phyloP scores from a whole-genome alignment of 2,329 filamentous ascomycete species.

The Aureobasidium sp. region DNA sequence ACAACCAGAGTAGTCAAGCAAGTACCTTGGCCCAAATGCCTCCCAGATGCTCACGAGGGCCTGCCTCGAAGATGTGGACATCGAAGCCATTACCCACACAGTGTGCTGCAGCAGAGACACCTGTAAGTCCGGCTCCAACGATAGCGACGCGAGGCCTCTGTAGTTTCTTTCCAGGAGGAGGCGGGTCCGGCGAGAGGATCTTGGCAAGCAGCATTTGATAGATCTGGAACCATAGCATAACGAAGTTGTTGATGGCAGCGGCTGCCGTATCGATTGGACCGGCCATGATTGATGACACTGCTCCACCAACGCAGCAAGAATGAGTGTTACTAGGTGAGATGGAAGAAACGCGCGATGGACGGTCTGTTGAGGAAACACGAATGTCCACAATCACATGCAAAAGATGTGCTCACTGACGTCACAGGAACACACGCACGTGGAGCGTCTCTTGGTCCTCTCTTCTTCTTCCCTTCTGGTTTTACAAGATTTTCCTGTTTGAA shows the following conservation, averaged over 20 bases:
- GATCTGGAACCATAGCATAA: slow-evolving; percentile 57
- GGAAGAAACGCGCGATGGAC: not conserved
- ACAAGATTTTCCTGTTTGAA: not conserved
- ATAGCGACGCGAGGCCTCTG: slow-evolving; percentile 50
- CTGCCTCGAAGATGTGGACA: slow-evolving; percentile 69
- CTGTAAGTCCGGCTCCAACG: slow-evolving; percentile 54
- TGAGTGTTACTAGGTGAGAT: not conserved
- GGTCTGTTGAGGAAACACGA: not conserved
- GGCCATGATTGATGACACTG: not conserved
- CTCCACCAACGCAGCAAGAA: not conserved
- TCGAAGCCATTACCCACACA: slow-evolving; percentile 82
- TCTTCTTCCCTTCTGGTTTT: not conserved
- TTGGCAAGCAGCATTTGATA: slow-evolving; percentile 57
- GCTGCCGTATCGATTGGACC: slow-evolving; percentile 3
- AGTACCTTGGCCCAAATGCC: slow-evolving; percentile 71
- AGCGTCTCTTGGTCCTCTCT: not conserved
- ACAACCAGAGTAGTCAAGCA: no score
- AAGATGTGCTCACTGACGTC: not conserved
- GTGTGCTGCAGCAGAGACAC: slow-evolving; percentile 71
- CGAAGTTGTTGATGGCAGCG: slow-evolving; percentile 31
- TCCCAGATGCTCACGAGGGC: slow-evolving; percentile 57
- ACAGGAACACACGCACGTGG: not conserved
- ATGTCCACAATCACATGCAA: not conserved
- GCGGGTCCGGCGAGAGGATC: slow-evolving; percentile 63
- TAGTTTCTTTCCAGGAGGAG: slow-evolving; percentile 51